Conservation (phyloP, 257 asterid species). For the Solanum chilense region DNA sequence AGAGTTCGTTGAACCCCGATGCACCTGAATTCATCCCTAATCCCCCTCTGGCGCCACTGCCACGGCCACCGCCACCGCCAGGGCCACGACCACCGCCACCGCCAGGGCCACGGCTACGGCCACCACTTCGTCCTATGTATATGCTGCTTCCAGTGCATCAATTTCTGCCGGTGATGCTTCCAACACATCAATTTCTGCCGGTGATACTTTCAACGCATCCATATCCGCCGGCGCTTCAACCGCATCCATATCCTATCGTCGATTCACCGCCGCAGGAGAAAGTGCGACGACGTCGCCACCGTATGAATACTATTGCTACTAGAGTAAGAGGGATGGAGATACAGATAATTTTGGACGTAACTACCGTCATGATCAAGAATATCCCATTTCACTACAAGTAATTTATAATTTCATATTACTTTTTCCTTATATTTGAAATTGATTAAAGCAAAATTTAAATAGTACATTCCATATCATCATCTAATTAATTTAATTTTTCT, state of each 20-base stretch:
- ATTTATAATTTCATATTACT: background rate
- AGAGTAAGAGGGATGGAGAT: background rate
- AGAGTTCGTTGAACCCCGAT: background rate
- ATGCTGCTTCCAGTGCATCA: background rate
- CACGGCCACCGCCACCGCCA: no score
- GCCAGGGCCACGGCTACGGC: no score
- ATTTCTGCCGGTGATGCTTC: no score
- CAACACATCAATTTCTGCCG: background rate
- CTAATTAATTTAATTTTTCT: no score
- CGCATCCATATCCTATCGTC: background rate
- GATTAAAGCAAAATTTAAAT: no score
- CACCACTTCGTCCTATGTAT: background rate
- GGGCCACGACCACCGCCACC: no score
- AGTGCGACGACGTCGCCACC: background rate
- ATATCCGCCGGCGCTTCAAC: no score
- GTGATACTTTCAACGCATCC: background rate
- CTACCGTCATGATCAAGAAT: background rate
- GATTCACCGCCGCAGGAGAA: background rate
- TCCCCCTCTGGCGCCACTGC: background rate
- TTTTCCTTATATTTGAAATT: background rate
- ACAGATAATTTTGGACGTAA: background rate
- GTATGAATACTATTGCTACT: background rate
- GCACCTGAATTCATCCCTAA: background rate
- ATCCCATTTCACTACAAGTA: background rate
- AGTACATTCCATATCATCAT: background rate